phyloP scores from a whole-genome alignment of 257 asterid species.

The Dorcoceras hygrometricum region DNA sequence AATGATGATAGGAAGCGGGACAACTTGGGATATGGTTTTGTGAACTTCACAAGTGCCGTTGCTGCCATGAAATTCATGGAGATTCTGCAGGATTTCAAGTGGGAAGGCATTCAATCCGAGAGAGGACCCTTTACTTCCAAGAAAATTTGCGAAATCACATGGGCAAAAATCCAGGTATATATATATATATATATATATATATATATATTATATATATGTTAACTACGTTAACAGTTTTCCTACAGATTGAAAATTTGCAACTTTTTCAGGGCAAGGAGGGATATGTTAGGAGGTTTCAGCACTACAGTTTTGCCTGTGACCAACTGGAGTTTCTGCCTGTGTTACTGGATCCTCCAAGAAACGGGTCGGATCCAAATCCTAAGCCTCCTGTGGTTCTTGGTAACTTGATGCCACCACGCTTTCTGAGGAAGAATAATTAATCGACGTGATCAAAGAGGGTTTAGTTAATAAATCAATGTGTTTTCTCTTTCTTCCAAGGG shows the following conservation, averaged over 20 bases:
- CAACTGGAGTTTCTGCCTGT: conserved; percentile 37
- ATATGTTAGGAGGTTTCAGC: conserved; percentile 11
- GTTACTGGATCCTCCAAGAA: conserved; percentile 37
- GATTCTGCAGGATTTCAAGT: conserved; percentile 22
- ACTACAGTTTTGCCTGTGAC: conserved; percentile 21
- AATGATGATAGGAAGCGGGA: conserved; percentile 16
- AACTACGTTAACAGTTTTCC: too few species aligned
- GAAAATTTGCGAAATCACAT: conserved; percentile 37
- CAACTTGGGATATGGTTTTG: conserved; percentile 55
- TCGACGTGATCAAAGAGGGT: too few species aligned
- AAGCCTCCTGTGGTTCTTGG: conserved; percentile 34
- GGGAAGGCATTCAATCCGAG: conserved; percentile 17
- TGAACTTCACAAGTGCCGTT: conserved; percentile 37
- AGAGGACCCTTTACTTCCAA: conserved; percentile 4
- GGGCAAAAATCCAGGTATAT: conserved; percentile 59
- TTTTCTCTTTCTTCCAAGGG: conserved; percentile 32
- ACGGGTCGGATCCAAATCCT: conserved; percentile 34
- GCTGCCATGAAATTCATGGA: conserved; percentile 33
- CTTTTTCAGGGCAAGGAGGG: conserved; percentile 33
- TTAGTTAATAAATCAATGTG: too few species aligned
- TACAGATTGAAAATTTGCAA: background rate
- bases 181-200: background rate
- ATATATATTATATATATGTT: too few species aligned
- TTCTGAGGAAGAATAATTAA: background rate
- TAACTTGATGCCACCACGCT: background rate